These are phyloP conservation scores for Cystofilobasidium bisporidii DNA, from an alignment of 768 basidiomycete genomes.

Conservation along the genomic window DNA sequence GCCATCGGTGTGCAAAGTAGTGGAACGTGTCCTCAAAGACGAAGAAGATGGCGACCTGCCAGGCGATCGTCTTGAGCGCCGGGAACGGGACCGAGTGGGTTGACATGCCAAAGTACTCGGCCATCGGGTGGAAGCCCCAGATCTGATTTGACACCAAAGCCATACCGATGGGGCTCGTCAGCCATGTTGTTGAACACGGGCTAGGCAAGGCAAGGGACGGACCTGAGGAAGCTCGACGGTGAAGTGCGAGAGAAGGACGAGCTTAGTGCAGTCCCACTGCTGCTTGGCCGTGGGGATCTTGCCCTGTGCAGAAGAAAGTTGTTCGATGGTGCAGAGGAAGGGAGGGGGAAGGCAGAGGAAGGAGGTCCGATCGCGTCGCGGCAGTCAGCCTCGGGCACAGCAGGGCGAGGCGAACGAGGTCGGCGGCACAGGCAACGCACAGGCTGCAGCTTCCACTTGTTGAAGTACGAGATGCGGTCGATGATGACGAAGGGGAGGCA, in stretches of 20 bases:
- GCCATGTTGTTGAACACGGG: too few species aligned
- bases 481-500: conserved; percentile 91
- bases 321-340: background rate
- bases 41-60: conserved; percentile 62
- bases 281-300: conserved; percentile 71
- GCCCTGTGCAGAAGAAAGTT: conserved; percentile 32
- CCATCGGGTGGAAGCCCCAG: conserved; percentile 46
- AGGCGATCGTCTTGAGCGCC: conserved; percentile 54
- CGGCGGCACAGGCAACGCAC: conserved; percentile 35
- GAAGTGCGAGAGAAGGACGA: conserved; percentile 87
- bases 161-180: too few species aligned
- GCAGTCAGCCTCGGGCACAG: background rate
- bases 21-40: conserved; percentile 95
- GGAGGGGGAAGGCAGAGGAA: conserved; percentile 7
- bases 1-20: conserved; percentile 67
- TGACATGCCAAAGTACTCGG: conserved; percentile 74
- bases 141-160: conserved; percentile 65
- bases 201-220: conserved; percentile 37
- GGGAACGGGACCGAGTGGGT: conserved; percentile 94
- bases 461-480: conserved; percentile 87
- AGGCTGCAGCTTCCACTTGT: conserved; percentile 85
- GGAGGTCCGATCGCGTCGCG: conserved; percentile 1
- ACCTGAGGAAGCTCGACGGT: conserved; percentile 86
- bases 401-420: background rate
- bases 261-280: conserved; percentile 93